Percentiles rank a stretch among this genome's conserved stretches.
Evolutionary conservation across 1,139 yeast genomes (phyloP).

Genomic region (Magnusiomyces clavatus): DNA sequence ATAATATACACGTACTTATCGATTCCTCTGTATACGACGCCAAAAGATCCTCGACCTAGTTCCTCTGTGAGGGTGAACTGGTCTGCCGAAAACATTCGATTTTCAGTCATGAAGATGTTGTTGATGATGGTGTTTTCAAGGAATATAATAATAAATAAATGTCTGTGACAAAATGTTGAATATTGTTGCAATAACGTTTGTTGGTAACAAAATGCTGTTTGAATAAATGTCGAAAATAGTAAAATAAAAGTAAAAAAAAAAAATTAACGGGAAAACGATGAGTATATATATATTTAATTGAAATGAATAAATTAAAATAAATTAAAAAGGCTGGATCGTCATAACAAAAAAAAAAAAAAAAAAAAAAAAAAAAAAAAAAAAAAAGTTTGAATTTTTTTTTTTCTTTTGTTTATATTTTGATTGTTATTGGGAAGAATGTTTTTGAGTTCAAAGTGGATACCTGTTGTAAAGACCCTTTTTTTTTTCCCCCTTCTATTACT

Average conservation of each 20-base stretch:
- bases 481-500: too few relatives aligned
- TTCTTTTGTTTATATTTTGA: too few relatives aligned
- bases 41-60: slow-evolving; percentile 84
- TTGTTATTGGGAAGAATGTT: too few relatives aligned
- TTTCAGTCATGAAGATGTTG: slow-evolving; percentile 1
- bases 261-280: background rate
- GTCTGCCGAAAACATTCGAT: slow-evolving; percentile 35
- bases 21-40: slow-evolving; percentile 72
- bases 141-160: background rate
- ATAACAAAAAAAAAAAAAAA: too few relatives aligned
- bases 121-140: background rate
- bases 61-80: slow-evolving; percentile 63
- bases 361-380: too few relatives aligned
- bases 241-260: background rate
- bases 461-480: too few relatives aligned
- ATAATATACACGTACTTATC: slow-evolving; percentile 31
- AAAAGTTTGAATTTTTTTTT: too few relatives aligned
- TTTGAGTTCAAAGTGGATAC: too few relatives aligned
- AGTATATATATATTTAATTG: background rate
- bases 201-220: too few relatives aligned
- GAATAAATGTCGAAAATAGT: background rate
- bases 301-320: too few relatives aligned
- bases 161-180: background rate
- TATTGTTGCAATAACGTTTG: too few relatives aligned
- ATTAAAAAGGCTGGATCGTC: too few relatives aligned